These are phyloP conservation scores for Xylaria sp. DNA, from an alignment of 2,329 filamentous ascomycete species.

Conservation along the genomic window DNA sequence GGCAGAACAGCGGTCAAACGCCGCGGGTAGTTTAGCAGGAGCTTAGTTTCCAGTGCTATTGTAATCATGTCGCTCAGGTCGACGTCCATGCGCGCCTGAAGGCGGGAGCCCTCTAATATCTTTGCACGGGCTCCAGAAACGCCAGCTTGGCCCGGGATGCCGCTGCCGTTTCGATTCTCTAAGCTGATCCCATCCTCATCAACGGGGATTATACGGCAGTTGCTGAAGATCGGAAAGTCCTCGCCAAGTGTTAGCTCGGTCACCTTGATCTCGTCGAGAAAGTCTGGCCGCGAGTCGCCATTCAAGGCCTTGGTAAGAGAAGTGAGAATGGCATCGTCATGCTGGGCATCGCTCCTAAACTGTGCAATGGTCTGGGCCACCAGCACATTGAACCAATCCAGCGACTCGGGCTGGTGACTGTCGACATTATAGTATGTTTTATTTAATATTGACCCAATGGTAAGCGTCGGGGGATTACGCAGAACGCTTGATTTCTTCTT, in stretches of 20 bases:
- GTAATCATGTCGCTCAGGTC: conserved; percentile 97
- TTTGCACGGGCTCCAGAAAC: conserved; percentile 53
- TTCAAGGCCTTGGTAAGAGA: conserved; percentile 88
- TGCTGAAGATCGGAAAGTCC: conserved; percentile 98
- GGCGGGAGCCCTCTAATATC: conserved; percentile 67
- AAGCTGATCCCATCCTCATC: conserved; percentile 75
- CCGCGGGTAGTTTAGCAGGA: conserved; percentile 94
- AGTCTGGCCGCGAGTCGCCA: conserved; percentile 83
- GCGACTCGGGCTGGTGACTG: conserved; percentile 91
- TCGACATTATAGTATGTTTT: conserved; percentile 99
- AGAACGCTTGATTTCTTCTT: conserved; percentile 76
- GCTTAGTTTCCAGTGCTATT: conserved; percentile 89
- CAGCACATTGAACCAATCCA: conserved; percentile 99
- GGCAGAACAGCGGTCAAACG: conserved; percentile 87
- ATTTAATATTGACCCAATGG: conserved; percentile 89
- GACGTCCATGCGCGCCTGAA: conserved; percentile 96
- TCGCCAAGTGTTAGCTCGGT: conserved; percentile 94
- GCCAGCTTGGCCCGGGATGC: conserved; percentile 52
- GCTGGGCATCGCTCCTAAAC: conserved; percentile 87
- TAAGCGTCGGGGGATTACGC: conserved; percentile 74
- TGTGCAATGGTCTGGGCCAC: conserved; percentile 97
- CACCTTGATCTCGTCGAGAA: conserved; percentile 90
- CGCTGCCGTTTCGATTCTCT: conserved; percentile 39
- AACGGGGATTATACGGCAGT: conserved; percentile 93
- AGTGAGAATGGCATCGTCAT: conserved; percentile 86